These are phyloP conservation scores for Beauveria pseudobassiana DNA, from an alignment of 2,329 filamentous ascomycete species.

Conservation along the genomic window DNA sequence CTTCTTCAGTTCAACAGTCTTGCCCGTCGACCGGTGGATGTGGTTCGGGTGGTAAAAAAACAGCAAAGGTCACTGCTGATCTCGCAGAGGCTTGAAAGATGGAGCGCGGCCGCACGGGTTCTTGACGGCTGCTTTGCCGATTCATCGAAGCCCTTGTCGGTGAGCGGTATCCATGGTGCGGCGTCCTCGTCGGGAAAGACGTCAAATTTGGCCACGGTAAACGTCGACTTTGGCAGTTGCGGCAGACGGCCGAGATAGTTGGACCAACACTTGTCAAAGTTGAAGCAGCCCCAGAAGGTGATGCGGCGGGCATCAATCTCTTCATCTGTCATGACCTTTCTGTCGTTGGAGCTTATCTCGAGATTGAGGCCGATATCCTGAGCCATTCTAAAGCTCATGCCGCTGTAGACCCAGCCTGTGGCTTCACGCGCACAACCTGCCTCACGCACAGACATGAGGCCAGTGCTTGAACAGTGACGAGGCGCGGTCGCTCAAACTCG, in stretches of 20 bases:
- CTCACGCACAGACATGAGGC: constrained; percentile 95
- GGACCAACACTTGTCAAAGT: constrained; percentile 99
- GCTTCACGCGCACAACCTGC: constrained; percentile 90
- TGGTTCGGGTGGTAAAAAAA: constrained; percentile 84
- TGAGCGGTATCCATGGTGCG: constrained; percentile 80
- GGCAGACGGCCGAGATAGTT: constrained; percentile 91
- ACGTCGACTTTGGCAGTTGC: constrained; percentile 70
- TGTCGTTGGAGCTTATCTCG: constrained; percentile 61
- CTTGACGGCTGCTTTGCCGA: constrained; percentile 71
- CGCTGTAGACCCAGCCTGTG: constrained; percentile 96
- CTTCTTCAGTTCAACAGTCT: constrained; percentile 81
- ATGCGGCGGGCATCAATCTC: constrained; percentile 85
- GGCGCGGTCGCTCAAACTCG: constrained; percentile 79
- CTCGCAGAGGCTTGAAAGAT: constrained; percentile 78
- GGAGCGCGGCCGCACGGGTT: constrained; percentile 72
- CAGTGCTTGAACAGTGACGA: constrained; percentile 88
- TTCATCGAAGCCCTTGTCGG: constrained; percentile 70
- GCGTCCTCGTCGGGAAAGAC: constrained; percentile 86
- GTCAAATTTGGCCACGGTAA: constrained; percentile 81
- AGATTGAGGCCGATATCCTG: constrained; percentile 89
- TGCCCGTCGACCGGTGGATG: constrained; percentile 58
- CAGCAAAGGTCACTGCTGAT: constrained; percentile 86
- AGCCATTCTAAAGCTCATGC: constrained; percentile 97
- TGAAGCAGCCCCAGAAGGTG: constrained; percentile 95
- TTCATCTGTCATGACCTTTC: constrained; percentile 59